A percentile compares a stretch with the other conserved stretches of the same genome.
Evolutionary conservation across 2,329 filamentous ascomycete species (phyloP).

Genomic region (Paraphoma sp.): DNA sequence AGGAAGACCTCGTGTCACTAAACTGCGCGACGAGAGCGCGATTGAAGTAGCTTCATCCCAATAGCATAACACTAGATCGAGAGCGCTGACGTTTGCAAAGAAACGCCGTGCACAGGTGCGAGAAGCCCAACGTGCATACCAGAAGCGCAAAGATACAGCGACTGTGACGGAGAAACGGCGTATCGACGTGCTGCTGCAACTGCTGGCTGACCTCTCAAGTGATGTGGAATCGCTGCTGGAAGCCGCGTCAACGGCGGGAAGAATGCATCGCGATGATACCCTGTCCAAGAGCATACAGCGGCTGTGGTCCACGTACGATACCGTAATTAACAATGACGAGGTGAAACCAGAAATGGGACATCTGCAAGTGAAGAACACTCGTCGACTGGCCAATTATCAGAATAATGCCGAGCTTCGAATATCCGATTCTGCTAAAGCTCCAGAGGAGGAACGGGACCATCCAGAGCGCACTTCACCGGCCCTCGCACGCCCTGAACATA

Average conservation of each 20-base stretch:
- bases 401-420: neutral
- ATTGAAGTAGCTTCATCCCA: constrained; percentile 20
- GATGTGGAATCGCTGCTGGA: constrained; percentile 28
- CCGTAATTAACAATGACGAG: constrained; percentile 21
- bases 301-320: constrained; percentile 25
- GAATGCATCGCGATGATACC: constrained; percentile 17
- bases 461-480: no score
- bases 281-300: constrained; percentile 21
- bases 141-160: constrained; percentile 32
- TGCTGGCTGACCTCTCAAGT: constrained; percentile 27
- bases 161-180: constrained; percentile 19
- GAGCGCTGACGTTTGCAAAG: constrained; percentile 5
- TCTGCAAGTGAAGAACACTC: constrained; percentile 27
- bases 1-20: constrained; percentile 27
- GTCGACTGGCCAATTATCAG: constrained; percentile 11
- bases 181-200: constrained; percentile 27
- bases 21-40: constrained; percentile 20
- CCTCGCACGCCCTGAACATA: neutral
- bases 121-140: constrained; percentile 31
- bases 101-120: constrained; percentile 36
- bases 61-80: no score
- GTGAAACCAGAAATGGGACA: constrained; percentile 24
- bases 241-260: constrained; percentile 14
- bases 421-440: neutral
- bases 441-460: neutral